Percentiles rank a stretch among this genome's conserved stretches.
Evolutionary conservation across 345 rosid species (phyloP).

Genomic region (Arabis hirsuta): DNA sequence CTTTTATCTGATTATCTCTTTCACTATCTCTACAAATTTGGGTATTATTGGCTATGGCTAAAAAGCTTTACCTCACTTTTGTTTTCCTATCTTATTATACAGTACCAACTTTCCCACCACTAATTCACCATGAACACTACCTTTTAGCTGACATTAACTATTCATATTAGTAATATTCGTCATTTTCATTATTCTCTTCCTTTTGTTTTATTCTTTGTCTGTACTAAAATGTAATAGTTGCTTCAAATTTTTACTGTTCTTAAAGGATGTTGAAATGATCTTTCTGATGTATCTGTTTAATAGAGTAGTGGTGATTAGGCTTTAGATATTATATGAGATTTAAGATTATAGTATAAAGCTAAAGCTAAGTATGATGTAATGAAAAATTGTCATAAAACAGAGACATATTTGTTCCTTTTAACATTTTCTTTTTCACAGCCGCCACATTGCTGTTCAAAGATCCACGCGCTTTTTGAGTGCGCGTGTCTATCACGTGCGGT

Average conservation of each 20-base stretch:
- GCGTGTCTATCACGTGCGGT: background rate
- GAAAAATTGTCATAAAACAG: background rate
- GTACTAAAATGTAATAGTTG: background rate
- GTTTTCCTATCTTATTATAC: background rate
- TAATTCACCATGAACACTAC: slow-evolving; percentile 28
- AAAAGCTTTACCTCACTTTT: slow-evolving; percentile 21
- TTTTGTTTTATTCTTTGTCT: slow-evolving; percentile 8
- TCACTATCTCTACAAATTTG: slow-evolving; percentile 21
- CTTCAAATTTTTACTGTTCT: background rate
- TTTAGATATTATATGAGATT: background rate
- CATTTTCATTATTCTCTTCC: slow-evolving; percentile 14
- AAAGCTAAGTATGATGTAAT: background rate
- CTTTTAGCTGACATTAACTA: slow-evolving; percentile 22
- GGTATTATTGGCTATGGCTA: slow-evolving; percentile 11
- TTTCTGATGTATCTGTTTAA: too few species aligned
- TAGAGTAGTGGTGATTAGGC: background rate
- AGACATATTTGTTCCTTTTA: background rate
- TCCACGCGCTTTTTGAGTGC: slow-evolving; percentile 22
- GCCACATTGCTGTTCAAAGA: slow-evolving; percentile 27
- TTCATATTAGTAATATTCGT: slow-evolving; percentile 9
- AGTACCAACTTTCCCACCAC: slow-evolving; percentile 25
- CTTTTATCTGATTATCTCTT: background rate
- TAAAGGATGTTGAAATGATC: background rate
- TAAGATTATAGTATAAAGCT: background rate
- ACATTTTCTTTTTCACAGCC: slow-evolving; percentile 13